Conservation (phyloP, 805 yeast species). For the Metschnikowia lochheadii region DNA sequence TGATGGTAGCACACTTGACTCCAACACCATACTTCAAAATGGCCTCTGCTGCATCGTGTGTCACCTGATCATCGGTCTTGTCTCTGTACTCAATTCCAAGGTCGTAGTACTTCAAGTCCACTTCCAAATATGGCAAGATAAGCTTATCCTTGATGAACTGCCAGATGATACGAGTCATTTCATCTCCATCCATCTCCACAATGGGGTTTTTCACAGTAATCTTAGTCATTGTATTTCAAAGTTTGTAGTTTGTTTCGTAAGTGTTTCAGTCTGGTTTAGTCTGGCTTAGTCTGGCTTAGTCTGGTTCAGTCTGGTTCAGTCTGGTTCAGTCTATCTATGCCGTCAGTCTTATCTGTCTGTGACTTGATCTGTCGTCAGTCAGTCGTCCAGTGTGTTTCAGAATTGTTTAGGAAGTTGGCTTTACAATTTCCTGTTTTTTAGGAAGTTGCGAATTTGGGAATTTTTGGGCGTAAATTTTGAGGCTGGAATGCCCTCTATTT, state of each 20-base stretch:
- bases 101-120: constrained; percentile 74
- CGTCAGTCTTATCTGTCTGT: too few species aligned
- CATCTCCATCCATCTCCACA: constrained; percentile 82
- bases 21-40: constrained; percentile 74
- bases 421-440: too few species aligned
- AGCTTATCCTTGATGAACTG: constrained; percentile 64
- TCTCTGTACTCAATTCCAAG: constrained; percentile 67
- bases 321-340: too few species aligned
- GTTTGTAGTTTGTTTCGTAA: neutral
- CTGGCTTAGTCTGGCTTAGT: neutral
- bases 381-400: too few species aligned
- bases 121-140: constrained; percentile 64
- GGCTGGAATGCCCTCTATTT: neutral
- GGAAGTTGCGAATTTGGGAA: too few species aligned
- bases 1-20: constrained; percentile 80
- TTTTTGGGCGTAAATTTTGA: neutral
- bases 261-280: neutral
- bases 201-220: constrained; percentile 69
- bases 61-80: constrained; percentile 65
- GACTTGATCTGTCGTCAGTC: too few species aligned
- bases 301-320: too few species aligned
- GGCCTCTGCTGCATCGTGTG: constrained; percentile 76
- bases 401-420: too few species aligned
- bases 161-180: constrained; percentile 86
- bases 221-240: constrained; percentile 27